Percentiles rank a stretch among this genome's conserved stretches.
These are phyloP conservation scores for Rutidosis leptorrhynchoides DNA, from an alignment of 129 eudicot species.

Conservation along the genomic window DNA sequence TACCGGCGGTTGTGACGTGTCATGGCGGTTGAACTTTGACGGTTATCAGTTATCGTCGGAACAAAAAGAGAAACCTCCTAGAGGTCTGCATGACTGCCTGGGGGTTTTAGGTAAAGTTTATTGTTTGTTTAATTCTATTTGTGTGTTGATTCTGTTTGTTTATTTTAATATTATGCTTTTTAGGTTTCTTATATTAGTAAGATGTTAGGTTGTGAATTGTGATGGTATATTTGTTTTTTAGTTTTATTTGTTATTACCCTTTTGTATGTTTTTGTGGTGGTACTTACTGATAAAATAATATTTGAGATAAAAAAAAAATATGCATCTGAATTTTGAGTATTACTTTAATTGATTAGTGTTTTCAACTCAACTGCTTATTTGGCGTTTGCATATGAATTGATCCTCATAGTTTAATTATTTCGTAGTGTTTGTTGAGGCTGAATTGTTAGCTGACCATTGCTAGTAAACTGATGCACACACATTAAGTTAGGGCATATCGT, in stretches of 20 bases:
- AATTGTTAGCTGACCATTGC: neutral
- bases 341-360: neutral
- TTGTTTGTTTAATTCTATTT: neutral
- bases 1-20: constrained; percentile 29
- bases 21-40: constrained; percentile 80
- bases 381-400: neutral
- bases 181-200: neutral
- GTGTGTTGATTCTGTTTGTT: constrained; percentile 13
- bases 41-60: constrained; percentile 51
- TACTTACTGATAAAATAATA: neutral
- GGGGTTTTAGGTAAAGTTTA: constrained; percentile 59
- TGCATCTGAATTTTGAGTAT: neutral
- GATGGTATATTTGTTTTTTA: constrained; percentile 6
- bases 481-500: neutral
- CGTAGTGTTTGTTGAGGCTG: neutral
- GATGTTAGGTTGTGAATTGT: constrained; percentile 14
- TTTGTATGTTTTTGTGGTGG: constrained; percentile 14
- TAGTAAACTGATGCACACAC: neutral
- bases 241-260: neutral
- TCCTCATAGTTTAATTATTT: neutral
- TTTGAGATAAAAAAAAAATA: neutral
- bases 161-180: constrained; percentile 14
- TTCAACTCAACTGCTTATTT: neutral
- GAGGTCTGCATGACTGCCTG: constrained; percentile 65
- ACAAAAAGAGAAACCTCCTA: constrained; percentile 59